A percentile compares a stretch with the other conserved stretches of the same genome.
Conservation (phyloP, 768 basidiomycete species). For the Pisolithus tinctorius region DNA sequence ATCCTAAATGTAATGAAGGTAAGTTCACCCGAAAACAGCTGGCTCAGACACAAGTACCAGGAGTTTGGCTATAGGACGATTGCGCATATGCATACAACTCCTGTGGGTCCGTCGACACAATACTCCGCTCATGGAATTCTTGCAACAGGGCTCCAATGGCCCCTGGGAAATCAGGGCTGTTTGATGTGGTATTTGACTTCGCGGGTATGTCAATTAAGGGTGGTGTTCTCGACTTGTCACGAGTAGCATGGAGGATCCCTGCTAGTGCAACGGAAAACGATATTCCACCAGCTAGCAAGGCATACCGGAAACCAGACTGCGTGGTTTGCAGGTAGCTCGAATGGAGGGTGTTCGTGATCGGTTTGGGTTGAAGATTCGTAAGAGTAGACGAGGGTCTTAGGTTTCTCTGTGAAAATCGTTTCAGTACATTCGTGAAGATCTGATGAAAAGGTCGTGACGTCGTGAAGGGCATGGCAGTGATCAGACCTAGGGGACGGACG, state of each 20-base stretch:
- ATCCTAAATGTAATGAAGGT: slow-evolving; percentile 1
- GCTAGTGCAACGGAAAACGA: slow-evolving; percentile 5
- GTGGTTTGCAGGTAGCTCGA: background rate
- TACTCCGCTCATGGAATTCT: slow-evolving; percentile 34
- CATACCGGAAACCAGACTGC: background rate
- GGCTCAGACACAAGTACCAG: slow-evolving; percentile 31
- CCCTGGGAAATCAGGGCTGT: slow-evolving; percentile 24
- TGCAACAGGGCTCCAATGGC: slow-evolving; percentile 45
- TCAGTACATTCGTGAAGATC: slow-evolving; percentile 1
- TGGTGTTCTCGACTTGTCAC: background rate
- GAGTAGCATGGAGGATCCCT: background rate
- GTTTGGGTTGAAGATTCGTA: background rate
- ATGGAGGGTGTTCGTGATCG: background rate
- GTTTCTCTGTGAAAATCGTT: background rate
- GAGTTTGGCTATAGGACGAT: slow-evolving; percentile 60
- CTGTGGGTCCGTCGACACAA: slow-evolving; percentile 44
- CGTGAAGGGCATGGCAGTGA: slow-evolving; percentile 5
- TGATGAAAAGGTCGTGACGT: slow-evolving; percentile 3
- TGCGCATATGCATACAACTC: slow-evolving; percentile 50
- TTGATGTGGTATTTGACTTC: background rate
- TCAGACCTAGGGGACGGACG: background rate
- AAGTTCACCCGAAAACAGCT: background rate
- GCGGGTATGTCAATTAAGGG: background rate
- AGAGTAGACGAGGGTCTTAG: background rate
- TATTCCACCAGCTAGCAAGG: slow-evolving; percentile 4